Conservation (phyloP, 2,329 filamentous ascomycete genomes). For the Colletotrichum theobromicola region DNA sequence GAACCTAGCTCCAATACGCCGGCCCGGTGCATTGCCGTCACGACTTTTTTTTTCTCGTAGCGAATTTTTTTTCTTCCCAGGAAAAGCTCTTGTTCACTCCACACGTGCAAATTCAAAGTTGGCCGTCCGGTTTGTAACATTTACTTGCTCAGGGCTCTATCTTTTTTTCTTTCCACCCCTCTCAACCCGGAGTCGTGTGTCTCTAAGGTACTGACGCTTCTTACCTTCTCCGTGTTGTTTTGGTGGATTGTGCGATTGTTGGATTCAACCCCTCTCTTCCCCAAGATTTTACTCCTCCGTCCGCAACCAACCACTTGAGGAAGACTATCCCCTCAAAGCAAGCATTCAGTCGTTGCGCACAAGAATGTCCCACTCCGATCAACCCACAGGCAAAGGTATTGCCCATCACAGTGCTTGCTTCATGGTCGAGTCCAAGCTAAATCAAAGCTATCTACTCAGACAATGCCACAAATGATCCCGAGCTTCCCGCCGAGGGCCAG, state of each 20-base stretch:
- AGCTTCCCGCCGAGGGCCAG: background rate
- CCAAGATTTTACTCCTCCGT: background rate
- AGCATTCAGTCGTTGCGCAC: background rate
- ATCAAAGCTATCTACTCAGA: background rate
- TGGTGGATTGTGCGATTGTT: conserved; percentile 17
- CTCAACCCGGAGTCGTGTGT: background rate
- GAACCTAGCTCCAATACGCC: conserved; percentile 12
- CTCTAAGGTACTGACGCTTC: background rate
- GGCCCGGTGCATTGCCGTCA: conserved; percentile 22
- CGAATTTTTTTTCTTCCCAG: conserved; percentile 8
- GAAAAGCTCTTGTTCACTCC: background rate
- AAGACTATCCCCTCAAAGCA: background rate
- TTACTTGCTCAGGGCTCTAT: background rate
- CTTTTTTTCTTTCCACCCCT: background rate
- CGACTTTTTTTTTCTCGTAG: conserved; percentile 8
- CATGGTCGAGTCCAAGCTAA: background rate
- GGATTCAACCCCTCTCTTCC: background rate
- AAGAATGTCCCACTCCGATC: conserved; percentile 16
- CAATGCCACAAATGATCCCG: conserved; percentile 7
- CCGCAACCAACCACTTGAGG: background rate
- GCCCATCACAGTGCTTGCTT: background rate
- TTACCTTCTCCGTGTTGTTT: conserved; percentile 4
- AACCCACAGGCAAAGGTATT: conserved; percentile 19
- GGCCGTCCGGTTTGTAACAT: background rate
- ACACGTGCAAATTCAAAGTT: background rate